Conservation (phyloP, 768 basidiomycete genomes). For the Lactarius pseudohatsudake region DNA sequence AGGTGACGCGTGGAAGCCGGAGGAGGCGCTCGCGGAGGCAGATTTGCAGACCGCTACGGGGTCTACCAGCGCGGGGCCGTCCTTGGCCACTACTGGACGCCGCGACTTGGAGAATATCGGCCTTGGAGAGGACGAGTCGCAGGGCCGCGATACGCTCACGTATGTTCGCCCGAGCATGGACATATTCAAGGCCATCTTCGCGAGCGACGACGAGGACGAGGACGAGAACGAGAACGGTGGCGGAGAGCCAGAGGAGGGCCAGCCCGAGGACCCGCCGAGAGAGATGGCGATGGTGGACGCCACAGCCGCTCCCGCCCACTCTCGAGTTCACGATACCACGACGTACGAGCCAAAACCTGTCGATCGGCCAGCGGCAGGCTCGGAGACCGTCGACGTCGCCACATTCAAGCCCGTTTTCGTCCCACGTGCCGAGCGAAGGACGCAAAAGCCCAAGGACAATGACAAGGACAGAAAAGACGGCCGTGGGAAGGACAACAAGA, state of each 20-base stretch:
- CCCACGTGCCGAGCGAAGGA: constrained; percentile 48
- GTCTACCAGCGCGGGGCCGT: not conserved
- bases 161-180: constrained; percentile 88
- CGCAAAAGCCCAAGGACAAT: constrained; percentile 34
- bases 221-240: constrained; percentile 48
- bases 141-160: constrained; percentile 84
- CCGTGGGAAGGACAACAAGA: constrained; percentile 51
- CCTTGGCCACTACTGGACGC: constrained; percentile 8
- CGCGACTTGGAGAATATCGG: constrained; percentile 81
- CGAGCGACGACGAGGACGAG: constrained; percentile 87
- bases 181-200: constrained; percentile 98
- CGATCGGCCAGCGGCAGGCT: constrained; percentile 8
- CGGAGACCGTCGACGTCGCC: constrained; percentile 49
- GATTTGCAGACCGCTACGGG: constrained; percentile 21
- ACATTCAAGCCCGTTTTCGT: constrained; percentile 91
- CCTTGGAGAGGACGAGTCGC: constrained; percentile 87
- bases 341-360: constrained; percentile 23
- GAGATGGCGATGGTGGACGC: no score
- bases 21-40: constrained; percentile 27
- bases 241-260: constrained; percentile 29
- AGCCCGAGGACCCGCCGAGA: not conserved
- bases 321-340: constrained; percentile 19
- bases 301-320: constrained; percentile 16
- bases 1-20: constrained; percentile 23
- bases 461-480: constrained; percentile 30